A percentile compares a stretch with the other conserved stretches of the same genome.
These are phyloP conservation scores for Creolimax fragrantissima DNA, from an alignment of 78 protist genomes.

Conservation along the genomic window DNA sequence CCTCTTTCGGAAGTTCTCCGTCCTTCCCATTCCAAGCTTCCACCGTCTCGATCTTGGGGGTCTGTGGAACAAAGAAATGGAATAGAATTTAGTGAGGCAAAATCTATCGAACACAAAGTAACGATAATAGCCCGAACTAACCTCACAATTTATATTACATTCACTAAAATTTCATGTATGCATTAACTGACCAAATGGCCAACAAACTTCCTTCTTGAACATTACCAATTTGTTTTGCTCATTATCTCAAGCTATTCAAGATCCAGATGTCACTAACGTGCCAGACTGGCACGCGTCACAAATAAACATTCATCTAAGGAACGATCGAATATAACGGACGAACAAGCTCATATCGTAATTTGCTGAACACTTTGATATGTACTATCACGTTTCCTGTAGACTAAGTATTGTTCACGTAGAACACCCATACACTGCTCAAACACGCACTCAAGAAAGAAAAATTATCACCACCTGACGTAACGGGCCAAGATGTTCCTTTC, in stretches of 20 bases:
- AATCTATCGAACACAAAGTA: too few relatives aligned
- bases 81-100: too few relatives aligned
- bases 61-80: too few relatives aligned
- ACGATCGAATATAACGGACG: background rate
- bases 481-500: background rate
- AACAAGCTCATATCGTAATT: background rate
- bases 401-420: background rate
- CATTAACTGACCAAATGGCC: too few relatives aligned
- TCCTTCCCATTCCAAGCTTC: constrained; percentile 20
- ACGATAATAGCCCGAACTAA: too few relatives aligned
- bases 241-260: too few relatives aligned
- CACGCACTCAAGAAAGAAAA: background rate
- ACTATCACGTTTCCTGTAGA: background rate
- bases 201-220: too few relatives aligned
- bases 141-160: too few relatives aligned
- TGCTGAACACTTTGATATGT: background rate
- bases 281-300: background rate
- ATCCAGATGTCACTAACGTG: too few relatives aligned
- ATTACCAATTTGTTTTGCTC: too few relatives aligned
- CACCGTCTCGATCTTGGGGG: background rate
- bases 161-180: too few relatives aligned
- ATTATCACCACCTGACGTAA: background rate
- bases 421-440: background rate
- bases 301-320: background rate
- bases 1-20: background rate